Base-by-base conservation (phyloP, 208 protist species). In the Leishmania mexicana region DNA sequence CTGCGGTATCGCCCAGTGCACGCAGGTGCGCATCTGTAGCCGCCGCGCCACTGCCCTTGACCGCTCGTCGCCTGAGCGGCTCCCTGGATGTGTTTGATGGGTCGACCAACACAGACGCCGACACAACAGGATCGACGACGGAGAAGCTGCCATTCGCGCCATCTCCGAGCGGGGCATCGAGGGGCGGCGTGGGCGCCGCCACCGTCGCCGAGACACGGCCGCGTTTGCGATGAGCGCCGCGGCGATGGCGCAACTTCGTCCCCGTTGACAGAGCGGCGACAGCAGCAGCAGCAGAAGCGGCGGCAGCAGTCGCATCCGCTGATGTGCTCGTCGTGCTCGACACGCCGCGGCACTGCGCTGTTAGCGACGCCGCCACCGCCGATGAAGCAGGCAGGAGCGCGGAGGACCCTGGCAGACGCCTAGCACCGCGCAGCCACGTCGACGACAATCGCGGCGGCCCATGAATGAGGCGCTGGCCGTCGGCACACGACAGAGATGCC, bases 171-270 rank as follows among this genome's bases (percentile, higher is more conserved):
- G 35, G 40, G 1, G 38, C 58, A 60, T 51, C 42, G 11, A 51
- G 47, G 13, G 51, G 72, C n/a, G 31, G n/a, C 8, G 49, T 60
- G 28, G 49, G 5, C 47, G 19, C 57, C 40, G 24, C 51, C 47
- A 6, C 62, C 21, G 60, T 51, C 53, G 35, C 58, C 38, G 76
- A 68, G 57, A 80, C 53, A 21, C 78, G 65, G 10, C 58, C 78
- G 47, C 83, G 83, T 67, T 79, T 85, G 40, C 83, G 83, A 53
- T 85, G 83, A 28, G 54, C 73, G 1, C 78, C 77, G 31, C 83
- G 83, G 8, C 83, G 83, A 53, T 85, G 77, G 21, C 78, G 83
- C 71, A 75, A 28, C 73, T 62, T 65, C 13, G 72, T 62, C 35
- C 42, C 42, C 0, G 73, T 81, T 35, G 82, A 81, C 51, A 75